These are phyloP conservation scores for Lippia alba DNA, from an alignment of 305 asterid genomes.

Conservation along the genomic window DNA sequence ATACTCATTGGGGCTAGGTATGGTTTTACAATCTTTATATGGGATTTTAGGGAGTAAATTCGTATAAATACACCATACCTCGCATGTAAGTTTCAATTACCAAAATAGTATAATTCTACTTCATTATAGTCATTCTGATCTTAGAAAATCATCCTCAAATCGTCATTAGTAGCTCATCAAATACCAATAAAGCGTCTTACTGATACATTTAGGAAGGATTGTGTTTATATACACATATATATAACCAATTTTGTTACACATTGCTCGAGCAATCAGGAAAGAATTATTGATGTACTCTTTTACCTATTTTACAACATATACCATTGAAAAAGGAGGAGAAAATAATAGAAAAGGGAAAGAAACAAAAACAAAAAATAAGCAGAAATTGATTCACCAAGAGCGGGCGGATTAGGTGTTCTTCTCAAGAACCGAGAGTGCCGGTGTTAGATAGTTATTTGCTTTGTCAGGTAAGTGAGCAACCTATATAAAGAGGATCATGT, in stretches of 20 bases:
- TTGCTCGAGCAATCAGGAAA: constrained; percentile 25
- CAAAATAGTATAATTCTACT: too few relatives aligned
- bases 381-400: constrained; percentile 19
- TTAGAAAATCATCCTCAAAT: too few relatives aligned
- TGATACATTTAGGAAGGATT: neutral
- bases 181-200: neutral
- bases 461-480: constrained; percentile 98
- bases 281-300: constrained; percentile 6
- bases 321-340: constrained; percentile 30
- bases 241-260: constrained; percentile 28
- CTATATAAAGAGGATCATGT: constrained; percentile 39
- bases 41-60: too few relatives aligned
- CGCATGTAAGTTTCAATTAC: too few relatives aligned
- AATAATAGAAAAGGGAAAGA: neutral
- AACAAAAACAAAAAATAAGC: constrained; percentile 23
- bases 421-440: constrained; percentile 87
- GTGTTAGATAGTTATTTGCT: constrained; percentile 92
- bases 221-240: constrained; percentile 7
- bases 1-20: too few relatives aligned
- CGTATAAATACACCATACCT: too few relatives aligned
- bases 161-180: neutral
- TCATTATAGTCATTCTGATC: too few relatives aligned
- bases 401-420: constrained; percentile 60
- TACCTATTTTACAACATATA: constrained; percentile 41
- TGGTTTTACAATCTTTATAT: too few relatives aligned